Conservation (phyloP, 2,329 filamentous ascomycete species). For the Pezicula neosporulosa region DNA sequence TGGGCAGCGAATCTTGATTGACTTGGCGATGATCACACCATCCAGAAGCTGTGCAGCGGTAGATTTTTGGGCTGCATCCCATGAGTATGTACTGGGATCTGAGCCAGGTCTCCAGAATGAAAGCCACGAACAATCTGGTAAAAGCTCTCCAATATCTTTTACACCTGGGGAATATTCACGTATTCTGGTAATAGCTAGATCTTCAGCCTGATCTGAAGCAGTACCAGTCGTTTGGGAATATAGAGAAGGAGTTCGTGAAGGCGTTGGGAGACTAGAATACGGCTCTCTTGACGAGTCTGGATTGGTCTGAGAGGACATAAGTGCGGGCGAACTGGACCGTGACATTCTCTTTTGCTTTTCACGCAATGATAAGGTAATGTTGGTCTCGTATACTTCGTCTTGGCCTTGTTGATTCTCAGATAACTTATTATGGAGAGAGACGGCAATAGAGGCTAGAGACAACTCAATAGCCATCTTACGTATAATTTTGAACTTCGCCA, state of each 20-base stretch:
- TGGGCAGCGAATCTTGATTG: too few species aligned
- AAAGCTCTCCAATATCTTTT: constrained; percentile 10
- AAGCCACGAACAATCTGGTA: constrained; percentile 24
- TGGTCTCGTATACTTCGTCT: constrained; percentile 1
- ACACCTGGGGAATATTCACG: constrained; percentile 31
- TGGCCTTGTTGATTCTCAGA: neutral
- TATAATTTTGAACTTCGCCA: constrained; percentile 24
- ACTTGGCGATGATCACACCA: too few species aligned
- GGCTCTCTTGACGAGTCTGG: constrained; percentile 4
- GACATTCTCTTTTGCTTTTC: constrained; percentile 8
- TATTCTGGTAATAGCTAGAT: constrained; percentile 29
- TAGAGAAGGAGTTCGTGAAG: constrained; percentile 21
- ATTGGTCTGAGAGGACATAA: constrained; percentile 17
- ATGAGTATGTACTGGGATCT: constrained; percentile 31
- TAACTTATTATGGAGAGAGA: constrained; percentile 18
- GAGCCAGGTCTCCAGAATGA: constrained; percentile 32
- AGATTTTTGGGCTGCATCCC: constrained; percentile 17
- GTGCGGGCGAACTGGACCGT: constrained; percentile 14
- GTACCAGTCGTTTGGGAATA: constrained; percentile 19
- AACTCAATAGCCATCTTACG: constrained; percentile 26
- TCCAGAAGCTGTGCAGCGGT: constrained; percentile 5
- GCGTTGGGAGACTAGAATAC: constrained; percentile 14
- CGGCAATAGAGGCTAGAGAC: constrained; percentile 23
- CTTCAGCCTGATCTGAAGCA: constrained; percentile 20
- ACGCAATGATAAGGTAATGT: neutral